Base-by-base conservation (phyloP, 73 alveolate genomes). In the Paramecium sexaurelia region DNA sequence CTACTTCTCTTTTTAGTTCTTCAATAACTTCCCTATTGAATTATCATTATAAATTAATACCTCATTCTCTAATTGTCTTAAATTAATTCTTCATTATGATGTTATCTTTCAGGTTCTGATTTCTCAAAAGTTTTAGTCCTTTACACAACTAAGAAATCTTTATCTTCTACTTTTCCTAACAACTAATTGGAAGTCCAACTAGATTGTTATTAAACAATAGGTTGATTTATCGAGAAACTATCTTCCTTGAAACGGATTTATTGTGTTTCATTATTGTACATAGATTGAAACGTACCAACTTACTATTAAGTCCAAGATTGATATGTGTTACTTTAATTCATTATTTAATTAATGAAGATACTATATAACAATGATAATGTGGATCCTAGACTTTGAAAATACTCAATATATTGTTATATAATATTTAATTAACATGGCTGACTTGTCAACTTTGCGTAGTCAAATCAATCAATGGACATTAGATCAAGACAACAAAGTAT, bases 401-500 rank as follows among this genome's bases (percentile, higher is more conserved):
- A 51, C 27, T 51, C 67, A 51, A 51, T 51, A 51, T 51, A 5
- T 51, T 51, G 29, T 51, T 61, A 61, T 61, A 61, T 61, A 61
- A 29, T 61, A 22, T 29, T 26, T 61, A 29, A 61, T 61, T 29
- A 73, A 36, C 1, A 78, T 78, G 90, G 90, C 47, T 36, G 90
- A 78, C 32, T 24, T 78, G 27, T 24, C 90, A 20, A 78, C 90
- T 19, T 39, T 78, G 40, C 20, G 90, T n/a, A 78, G 90, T 78
- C 36, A 78, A 45, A 78, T 78, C 40, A 24, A 32, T 26, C 51
- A 78, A 78, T 78, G 90, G 90, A 78, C 90, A 3, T 47, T 78
- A 22, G 90, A 78, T 78, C 45, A 78, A 78, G 90, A 78, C 24
- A 78, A 78, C 13, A 78, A 35, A 43, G 90, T 78, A 78, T 33